A percentile compares a stretch with the other conserved stretches of the same genome.
phyloP scores from a whole-genome alignment of 805 yeast species.

The Pichia thaimueangensis region DNA sequence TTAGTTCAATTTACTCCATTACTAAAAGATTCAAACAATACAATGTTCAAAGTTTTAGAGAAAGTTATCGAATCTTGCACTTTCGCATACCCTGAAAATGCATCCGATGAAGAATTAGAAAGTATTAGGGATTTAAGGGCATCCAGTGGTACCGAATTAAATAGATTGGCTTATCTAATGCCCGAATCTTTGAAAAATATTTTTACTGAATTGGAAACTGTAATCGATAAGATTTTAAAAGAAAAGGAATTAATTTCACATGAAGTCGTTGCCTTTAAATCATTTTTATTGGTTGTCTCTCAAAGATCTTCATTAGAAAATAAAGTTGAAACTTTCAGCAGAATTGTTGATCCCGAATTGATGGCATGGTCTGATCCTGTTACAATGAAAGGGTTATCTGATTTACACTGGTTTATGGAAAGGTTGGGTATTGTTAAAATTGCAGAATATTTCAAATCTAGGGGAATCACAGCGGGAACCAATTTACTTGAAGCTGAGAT shows the following conservation, averaged over 20 bases:
- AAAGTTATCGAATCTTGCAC: conserved; percentile 81
- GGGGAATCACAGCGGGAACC: conserved; percentile 74
- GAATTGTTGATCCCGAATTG: conserved; percentile 90
- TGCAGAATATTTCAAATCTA: conserved; percentile 78
- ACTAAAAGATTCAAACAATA: conserved; percentile 63
- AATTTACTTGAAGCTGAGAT: conserved; percentile 71
- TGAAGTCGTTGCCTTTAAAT: conserved; percentile 89
- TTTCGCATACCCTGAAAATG: conserved; percentile 59
- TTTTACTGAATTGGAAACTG: conserved; percentile 75
- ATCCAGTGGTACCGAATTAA: conserved; percentile 90
- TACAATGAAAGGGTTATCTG: conserved; percentile 82
- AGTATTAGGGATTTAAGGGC: conserved; percentile 81
- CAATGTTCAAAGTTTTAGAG: conserved; percentile 81
- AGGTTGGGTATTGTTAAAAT: conserved; percentile 90
- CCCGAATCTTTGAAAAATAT: conserved; percentile 84
- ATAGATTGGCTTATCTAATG: conserved; percentile 89
- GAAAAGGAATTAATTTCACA: conserved; percentile 74
- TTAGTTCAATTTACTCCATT: conserved; percentile 91
- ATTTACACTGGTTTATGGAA: conserved; percentile 97
- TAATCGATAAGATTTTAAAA: conserved; percentile 62
- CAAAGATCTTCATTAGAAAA: conserved; percentile 72
- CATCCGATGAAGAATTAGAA: conserved; percentile 64
- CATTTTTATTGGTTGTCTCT: conserved; percentile 85
- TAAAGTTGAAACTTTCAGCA: conserved; percentile 66
- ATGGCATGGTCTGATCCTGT: conserved; percentile 88